Evolutionary conservation across 75 land plant species (phyloP), one percentile per base, ranked within the genome.

Genomic region (Picea sitchensis): DNA sequence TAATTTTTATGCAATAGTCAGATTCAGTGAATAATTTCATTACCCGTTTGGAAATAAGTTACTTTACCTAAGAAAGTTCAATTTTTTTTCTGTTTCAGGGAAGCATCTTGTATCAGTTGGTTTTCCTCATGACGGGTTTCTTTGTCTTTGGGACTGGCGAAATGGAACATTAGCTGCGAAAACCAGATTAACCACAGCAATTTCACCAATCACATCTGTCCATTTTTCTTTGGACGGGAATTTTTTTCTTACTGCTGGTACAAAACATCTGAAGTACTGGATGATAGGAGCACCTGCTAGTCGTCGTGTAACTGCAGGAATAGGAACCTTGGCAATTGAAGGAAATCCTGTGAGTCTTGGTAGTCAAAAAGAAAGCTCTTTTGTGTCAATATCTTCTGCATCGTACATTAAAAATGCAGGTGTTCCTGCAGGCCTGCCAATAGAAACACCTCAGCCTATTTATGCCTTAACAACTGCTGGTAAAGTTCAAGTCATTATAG

Each of bases 101-200:
- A 88, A 81, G 76, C 83, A 87, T 73, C 69, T 88, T 34, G 78
- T 87, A 23, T 88, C 90, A 2, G 81, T 84, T 81, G 90, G 90
- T 59, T 78, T 81, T 83, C 91, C 88, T 54, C 84, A 84, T 76
- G 92, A 91, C 82, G 94, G 91, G 59, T 87, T 81, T 58, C 81
- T 92, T 2, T 92, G 91, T 54, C 84, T 92, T 73, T 92, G 93
- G 91, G 89, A 92, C 21, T 91, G 91, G 93, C 83, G 67, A 67
- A 83, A 81, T 80, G 84, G 84, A 31, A 76, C 74, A 54, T 65
- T 92, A 80, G n/a, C 87, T 23, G 67, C 85, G 34, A 92, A 91
- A 82, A 64, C 83, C 58, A 88, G 86, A 80, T 80, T 86, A 77
- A 82, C 84, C 61, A 80, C 89, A 77, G 80, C 87, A 57, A 78